Conservation (phyloP, 2,329 filamentous ascomycete genomes). For the Thyridium curvatum region DNA sequence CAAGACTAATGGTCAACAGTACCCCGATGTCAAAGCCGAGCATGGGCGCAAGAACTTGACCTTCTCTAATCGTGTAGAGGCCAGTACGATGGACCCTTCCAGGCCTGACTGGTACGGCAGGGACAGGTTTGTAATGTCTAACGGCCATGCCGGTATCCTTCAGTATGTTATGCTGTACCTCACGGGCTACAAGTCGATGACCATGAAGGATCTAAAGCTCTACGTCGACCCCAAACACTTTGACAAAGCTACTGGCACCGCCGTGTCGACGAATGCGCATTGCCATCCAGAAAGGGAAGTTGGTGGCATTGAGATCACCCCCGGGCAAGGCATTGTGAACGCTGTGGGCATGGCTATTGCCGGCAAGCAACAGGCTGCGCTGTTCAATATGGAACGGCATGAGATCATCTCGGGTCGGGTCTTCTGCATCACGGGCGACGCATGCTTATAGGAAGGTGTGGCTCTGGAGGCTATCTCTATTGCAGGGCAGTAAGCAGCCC, state of each 20-base stretch:
- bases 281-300: constrained; percentile 53
- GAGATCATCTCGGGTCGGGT: constrained; percentile 43
- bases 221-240: constrained; percentile 35
- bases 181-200: constrained; percentile 47
- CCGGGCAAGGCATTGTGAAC: constrained; percentile 55
- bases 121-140: too few relatives aligned
- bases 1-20: too few relatives aligned
- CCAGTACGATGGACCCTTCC: too few relatives aligned
- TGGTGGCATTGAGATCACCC: constrained; percentile 52
- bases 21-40: too few relatives aligned
- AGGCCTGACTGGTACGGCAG: too few relatives aligned
- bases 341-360: constrained; percentile 54
- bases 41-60: too few relatives aligned
- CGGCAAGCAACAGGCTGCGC: constrained; percentile 46
- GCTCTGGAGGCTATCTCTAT: constrained; percentile 46
- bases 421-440: constrained; percentile 52
- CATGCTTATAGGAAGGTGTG: constrained; percentile 50
- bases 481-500: too few relatives aligned
- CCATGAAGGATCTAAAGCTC: constrained; percentile 48
- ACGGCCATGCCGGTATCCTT: too few relatives aligned
- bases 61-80: too few relatives aligned
- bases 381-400: constrained; percentile 43
- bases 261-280: constrained; percentile 42
- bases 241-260: too few relatives aligned
- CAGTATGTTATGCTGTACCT: too few relatives aligned